These are phyloP conservation scores for Friedmanniomyces simplex DNA, from an alignment of 495 filamentous ascomycete genomes.

Conservation along the genomic window DNA sequence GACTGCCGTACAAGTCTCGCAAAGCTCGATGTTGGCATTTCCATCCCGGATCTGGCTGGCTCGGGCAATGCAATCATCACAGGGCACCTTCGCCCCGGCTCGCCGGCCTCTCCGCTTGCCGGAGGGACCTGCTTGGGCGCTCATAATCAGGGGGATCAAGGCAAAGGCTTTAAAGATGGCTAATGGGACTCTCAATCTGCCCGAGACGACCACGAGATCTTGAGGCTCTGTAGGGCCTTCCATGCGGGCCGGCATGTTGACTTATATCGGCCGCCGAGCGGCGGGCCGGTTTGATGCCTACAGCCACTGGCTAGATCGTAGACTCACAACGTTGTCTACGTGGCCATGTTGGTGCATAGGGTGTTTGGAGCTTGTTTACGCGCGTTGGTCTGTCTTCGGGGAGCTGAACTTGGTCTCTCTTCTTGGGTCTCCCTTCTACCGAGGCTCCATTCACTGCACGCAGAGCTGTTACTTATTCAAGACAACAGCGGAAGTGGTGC, in stretches of 20 bases:
- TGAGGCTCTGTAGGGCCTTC: neutral
- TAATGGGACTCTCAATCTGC: neutral
- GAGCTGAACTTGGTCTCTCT: too few species aligned
- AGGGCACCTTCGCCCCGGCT: constrained; percentile 8
- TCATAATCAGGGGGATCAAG: neutral
- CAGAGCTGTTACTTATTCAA: too few species aligned
- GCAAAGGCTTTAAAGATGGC: neutral
- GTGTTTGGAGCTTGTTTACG: neutral
- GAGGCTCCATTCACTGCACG: too few species aligned
- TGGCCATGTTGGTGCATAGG: neutral
- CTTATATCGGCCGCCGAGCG: neutral
- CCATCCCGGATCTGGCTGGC: constrained; percentile 2
- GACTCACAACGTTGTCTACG: neutral
- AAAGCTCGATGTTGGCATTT: constrained; percentile 6
- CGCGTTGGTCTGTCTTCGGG: neutral
- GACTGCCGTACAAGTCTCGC: constrained; percentile 1
- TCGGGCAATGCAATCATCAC: constrained; percentile 14
- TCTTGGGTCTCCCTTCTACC: too few species aligned
- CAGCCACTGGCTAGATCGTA: neutral
- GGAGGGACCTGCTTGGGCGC: neutral
- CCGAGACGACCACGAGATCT: neutral
- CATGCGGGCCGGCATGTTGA: neutral
- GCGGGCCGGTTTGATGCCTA: neutral
- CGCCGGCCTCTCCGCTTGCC: neutral
- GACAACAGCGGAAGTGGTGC: neutral